Evolutionary conservation across 177 flowering plant genomes (phyloP), one percentile per base, ranked within the genome.

Genomic region (Vitis hybrid): DNA sequence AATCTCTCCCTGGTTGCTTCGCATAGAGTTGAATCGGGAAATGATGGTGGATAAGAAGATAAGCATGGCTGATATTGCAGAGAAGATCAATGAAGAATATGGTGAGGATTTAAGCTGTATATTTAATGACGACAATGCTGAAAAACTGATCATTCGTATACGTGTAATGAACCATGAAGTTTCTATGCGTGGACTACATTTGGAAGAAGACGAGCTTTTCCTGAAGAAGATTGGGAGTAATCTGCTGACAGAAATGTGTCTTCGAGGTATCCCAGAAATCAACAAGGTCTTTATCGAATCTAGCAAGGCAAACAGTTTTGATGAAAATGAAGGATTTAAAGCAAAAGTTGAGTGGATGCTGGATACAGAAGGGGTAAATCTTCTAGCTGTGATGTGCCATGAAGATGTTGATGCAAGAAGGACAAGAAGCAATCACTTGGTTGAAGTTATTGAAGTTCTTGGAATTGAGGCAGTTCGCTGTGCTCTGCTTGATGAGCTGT

Each of bases 11-110:
- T 95, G 99, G 99, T 76, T 95, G 75, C 98, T 95, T 65, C 91
- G 99, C 13, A 87, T 95, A 64, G 97, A 95, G 82, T 78, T 95
- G 77, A 93, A 95, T 79, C 89, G 99, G 48, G 99, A 95, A 71
- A 95, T 95, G 99, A 95, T 95, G 99, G 92, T 95, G 70, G 99
- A 95, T 75, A 95, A 95, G 83, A 95, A 95, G 83, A 77, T 95
- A 72, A 90, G 93, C 82, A 95, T 95, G 99, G 97, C 97, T 10
- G 97, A 91, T 65, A 93, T 95, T 73, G 97, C 99, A 17, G 99
- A 89, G 81, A 95, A 89, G 85, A 95, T 95, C 62, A 93, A 93
- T 75, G 88, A 76, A 26, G 99, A 93, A 72, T 95, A 93, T 80
- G 93, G 91, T 73, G 95, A 88, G 78, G 99, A 93, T 74, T 76